Evolutionary conservation across 768 basidiomycete genomes (phyloP).

Genomic region (Boletus sp.): DNA sequence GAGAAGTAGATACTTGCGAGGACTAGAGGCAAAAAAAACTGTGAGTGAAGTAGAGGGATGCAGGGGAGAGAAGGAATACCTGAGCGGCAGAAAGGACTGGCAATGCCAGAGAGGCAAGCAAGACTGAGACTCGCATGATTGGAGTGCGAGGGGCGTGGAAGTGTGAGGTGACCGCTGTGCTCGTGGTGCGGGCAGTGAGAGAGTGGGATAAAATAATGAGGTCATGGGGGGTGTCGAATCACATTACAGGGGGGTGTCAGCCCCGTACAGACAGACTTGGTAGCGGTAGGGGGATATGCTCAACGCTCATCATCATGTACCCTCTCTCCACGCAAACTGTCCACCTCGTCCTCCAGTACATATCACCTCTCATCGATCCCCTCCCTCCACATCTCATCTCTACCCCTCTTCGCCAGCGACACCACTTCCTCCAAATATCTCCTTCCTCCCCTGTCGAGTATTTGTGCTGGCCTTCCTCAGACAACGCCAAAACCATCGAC

Average conservation of each 20-base stretch:
- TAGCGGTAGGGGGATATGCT: background rate
- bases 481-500: conserved; percentile 34
- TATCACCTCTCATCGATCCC: conserved; percentile 47
- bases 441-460: conserved; percentile 52
- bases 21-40: conserved; percentile 14
- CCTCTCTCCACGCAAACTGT: conserved; percentile 38
- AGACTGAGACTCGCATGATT: conserved; percentile 30
- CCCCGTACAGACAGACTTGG: background rate
- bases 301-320: conserved; percentile 26
- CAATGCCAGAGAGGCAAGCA: conserved; percentile 32
- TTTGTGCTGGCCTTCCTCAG: conserved; percentile 61
- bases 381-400: conserved; percentile 64
- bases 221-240: conserved; percentile 9
- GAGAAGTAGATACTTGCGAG: conserved; percentile 38
- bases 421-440: conserved; percentile 57
- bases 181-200: conserved; percentile 1
- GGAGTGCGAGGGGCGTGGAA: background rate
- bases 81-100: conserved; percentile 30
- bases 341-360: conserved; percentile 52
- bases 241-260: conserved; percentile 12
- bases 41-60: background rate
- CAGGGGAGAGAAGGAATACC: conserved; percentile 18
- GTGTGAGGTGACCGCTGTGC: background rate
- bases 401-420: conserved; percentile 54
- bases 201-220: conserved; percentile 10